A percentile compares a stretch with the other conserved stretches of the same genome.
These are phyloP conservation scores for Colletotrichum chrysophilum DNA, from an alignment of 2,329 filamentous ascomycete genomes.

Conservation along the genomic window DNA sequence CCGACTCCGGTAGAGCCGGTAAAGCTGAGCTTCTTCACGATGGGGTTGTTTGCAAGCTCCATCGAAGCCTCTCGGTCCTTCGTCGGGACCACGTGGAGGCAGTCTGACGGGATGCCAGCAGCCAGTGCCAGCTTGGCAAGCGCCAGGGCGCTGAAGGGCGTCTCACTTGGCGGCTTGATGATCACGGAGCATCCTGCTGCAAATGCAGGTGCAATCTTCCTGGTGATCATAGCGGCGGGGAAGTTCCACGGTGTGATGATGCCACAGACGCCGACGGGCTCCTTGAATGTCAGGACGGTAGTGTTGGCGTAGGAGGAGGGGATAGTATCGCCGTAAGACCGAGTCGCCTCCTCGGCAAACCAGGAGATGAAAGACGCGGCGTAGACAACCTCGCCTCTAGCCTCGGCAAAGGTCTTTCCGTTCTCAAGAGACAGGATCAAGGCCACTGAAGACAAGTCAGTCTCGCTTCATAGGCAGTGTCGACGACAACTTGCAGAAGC, in stretches of 20 bases:
- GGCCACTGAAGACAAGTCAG: constrained; percentile 29
- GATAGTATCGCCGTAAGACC: constrained; percentile 58
- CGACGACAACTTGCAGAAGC: too few species aligned
- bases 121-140: constrained; percentile 67
- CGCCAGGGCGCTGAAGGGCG: constrained; percentile 71
- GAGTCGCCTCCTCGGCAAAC: constrained; percentile 58
- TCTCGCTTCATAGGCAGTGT: too few species aligned
- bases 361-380: constrained; percentile 59
- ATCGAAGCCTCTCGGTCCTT: constrained; percentile 23
- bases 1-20: constrained; percentile 63
- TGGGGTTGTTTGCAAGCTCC: constrained; percentile 32
- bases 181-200: constrained; percentile 76
- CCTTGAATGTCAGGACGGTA: constrained; percentile 65
- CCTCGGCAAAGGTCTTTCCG: constrained; percentile 60
- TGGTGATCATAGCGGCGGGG: constrained; percentile 54
- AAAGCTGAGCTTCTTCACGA: constrained; percentile 74
- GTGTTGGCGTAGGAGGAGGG: constrained; percentile 54
- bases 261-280: constrained; percentile 72
- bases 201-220: constrained; percentile 55
- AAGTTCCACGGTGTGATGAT: constrained; percentile 74
- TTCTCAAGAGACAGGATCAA: constrained; percentile 51
- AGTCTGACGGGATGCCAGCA: constrained; percentile 71
- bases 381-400: constrained; percentile 61
- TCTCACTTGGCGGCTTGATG: constrained; percentile 73
- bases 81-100: constrained; percentile 48